Conservation (phyloP, 495 filamentous ascomycete species). For the Corynascus novoguineensis region DNA sequence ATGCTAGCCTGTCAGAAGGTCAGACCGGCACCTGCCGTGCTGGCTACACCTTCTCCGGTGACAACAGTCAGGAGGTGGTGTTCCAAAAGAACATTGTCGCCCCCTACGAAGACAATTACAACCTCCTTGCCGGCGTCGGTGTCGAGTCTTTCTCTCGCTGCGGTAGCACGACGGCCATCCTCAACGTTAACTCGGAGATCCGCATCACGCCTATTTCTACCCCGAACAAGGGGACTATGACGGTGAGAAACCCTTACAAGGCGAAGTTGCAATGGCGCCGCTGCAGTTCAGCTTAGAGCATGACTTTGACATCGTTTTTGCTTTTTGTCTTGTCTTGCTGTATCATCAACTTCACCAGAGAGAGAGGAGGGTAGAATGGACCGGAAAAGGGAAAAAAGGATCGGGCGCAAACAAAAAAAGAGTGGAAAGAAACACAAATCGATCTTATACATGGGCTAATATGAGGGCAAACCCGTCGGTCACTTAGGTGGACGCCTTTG, state of each 20-base stretch:
- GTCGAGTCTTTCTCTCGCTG: constrained; percentile 31
- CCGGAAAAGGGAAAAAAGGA: background rate
- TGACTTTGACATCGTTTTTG: background rate
- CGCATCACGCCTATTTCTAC: constrained; percentile 29
- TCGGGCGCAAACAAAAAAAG: background rate
- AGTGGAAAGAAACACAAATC: constrained; percentile 8
- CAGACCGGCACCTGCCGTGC: constrained; percentile 26
- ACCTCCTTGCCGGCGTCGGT: constrained; percentile 29
- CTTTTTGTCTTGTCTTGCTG: background rate
- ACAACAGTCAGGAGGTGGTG: constrained; percentile 28
- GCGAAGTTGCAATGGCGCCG: constrained; percentile 17
- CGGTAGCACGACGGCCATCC: constrained; percentile 27
- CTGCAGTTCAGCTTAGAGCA: constrained; percentile 1
- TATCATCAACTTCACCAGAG: background rate
- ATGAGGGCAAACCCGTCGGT: background rate
- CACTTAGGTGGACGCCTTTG: constrained; percentile 29
- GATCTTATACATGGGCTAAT: constrained; percentile 15
- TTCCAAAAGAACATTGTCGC: constrained; percentile 33
- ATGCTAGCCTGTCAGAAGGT: constrained; percentile 22
- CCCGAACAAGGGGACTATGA: constrained; percentile 25
- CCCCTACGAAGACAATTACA: constrained; percentile 32
- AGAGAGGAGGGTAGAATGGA: background rate
- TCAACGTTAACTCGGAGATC: constrained; percentile 38
- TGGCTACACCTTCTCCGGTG: constrained; percentile 29
- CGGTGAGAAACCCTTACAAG: constrained; percentile 23